Conservation (phyloP, 768 basidiomycete genomes). For the Panaeolus cyanescens region DNA sequence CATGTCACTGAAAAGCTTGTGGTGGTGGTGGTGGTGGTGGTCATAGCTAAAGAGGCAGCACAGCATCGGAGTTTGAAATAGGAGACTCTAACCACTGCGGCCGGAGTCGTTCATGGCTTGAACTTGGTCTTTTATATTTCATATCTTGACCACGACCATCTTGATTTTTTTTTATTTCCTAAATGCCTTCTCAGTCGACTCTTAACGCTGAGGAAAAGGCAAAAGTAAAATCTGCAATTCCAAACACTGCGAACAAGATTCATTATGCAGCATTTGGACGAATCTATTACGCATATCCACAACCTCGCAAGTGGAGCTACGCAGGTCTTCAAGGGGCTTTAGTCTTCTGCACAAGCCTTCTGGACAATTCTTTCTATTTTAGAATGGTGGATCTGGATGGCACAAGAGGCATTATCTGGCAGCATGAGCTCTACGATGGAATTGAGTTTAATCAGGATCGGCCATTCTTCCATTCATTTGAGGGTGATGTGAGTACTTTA, state of each 20-base stretch:
- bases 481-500: constrained; percentile 78
- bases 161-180: not conserved
- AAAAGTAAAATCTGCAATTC: constrained; percentile 67
- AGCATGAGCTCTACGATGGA: constrained; percentile 85
- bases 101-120: not conserved
- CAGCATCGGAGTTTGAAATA: not conserved
- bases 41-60: too few relatives aligned
- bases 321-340: constrained; percentile 87
- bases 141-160: constrained; percentile 6
- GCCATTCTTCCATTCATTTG: constrained; percentile 90
- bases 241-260: constrained; percentile 69
- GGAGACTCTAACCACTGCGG: not conserved
- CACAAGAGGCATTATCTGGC: constrained; percentile 89
- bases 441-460: constrained; percentile 84
- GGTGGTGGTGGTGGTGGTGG: too few relatives aligned
- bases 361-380: constrained; percentile 59
- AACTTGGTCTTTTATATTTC: constrained; percentile 11
- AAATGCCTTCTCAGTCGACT: constrained; percentile 75
- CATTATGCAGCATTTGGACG: constrained; percentile 79
- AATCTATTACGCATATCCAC: constrained; percentile 87
- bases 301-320: constrained; percentile 80
- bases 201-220: constrained; percentile 76
- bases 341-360: constrained; percentile 65
- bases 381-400: constrained; percentile 84
- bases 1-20: too few relatives aligned